Evolutionary conservation across 805 yeast genomes (phyloP), one percentile per base, ranked within the genome.

Genomic region (Hanseniaspora guilliermondii): DNA sequence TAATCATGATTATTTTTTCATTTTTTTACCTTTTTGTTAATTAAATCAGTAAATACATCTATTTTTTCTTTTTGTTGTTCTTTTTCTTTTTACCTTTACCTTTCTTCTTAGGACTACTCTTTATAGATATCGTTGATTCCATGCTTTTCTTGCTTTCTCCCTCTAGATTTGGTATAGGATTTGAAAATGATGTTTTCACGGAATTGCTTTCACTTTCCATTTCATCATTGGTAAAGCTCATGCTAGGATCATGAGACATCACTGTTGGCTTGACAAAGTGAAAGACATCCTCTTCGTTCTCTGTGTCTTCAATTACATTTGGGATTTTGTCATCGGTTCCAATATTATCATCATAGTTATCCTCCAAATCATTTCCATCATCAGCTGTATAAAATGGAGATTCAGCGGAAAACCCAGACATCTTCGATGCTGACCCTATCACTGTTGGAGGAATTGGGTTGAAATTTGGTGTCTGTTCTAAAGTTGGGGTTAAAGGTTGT

Each of bases 41-140:
- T 19, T 64, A 53, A 24, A 68, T 67, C 24, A 67, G 62, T 46
- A 65, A 63, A 56, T 63, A 65, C 63, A 9, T 62, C 65, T 63
- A 27, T 53, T 56, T 53, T 65, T 67, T 39, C 59, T 62, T 39
- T 46, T 58, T 36, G 57, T 59, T n/a, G 56, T 45, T n/a, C 53
- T 41, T 2, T 27, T 39, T n/a, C 37, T 25, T 27, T 42, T 57
- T 2, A 27, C 19, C 14, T 53, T 14, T 42, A 47, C 55, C 3
- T 12, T 35, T 40, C 24, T 36, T 44, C 6, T n/a, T 32, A 38
- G 44, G 39, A 11, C 40, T 47, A 14, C 27, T 22, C 19, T 14
- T 50, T 39, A 12, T 40, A 12, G 37, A 36, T 17, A 24, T 37
- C 12, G 40, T 36, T 24, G 55, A 45, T 9, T 47, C 44, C 39